Evolutionary conservation across 192 early-diverging fungal genomes (phyloP), one percentile per base, ranked within the genome.

Genomic region (Pilaira anomala): DNA sequence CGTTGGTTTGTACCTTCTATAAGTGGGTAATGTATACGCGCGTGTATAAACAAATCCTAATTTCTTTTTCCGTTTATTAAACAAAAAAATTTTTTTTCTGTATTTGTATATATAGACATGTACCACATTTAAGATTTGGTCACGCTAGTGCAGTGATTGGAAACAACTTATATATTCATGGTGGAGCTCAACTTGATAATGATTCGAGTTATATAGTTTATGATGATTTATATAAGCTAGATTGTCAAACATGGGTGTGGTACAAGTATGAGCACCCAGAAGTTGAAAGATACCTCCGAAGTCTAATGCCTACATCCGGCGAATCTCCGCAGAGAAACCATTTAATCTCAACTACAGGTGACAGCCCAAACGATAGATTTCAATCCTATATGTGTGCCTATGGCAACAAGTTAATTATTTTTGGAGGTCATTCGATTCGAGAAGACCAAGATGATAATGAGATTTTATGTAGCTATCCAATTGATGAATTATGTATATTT

Each of bases 211-310:
- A 73, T 49, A 40, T 66, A 25, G 61, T 73, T 18, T 73, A 67
- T 51, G 65, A 73, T 25, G 71, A 73, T 44, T 60, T 73, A 1
- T 63, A 67, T 60, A 61, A 63, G 22, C 33, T 73, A 1, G 65
- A 73, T 39, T 73, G 65, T 33, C 6, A 46, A 29, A 58, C 60
- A 18, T 73, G 65, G 51, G 60, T 48, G n/a, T 73, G 71, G 71
- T 57, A 63, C 65, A 73, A 73, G 30, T 73, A 57, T 50, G 71
- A 73, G 30, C 59, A 66, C 28, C 71, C 71, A 9, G 71, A 73
- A 50, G 56, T 61, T 18, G 56, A 67, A 52, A 59, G 48, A 33
- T 60, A 67, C 28, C 45, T 50, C 22, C 33, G 66, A 28, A 40
- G 21, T 2, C 59, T 40, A 33, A 7, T n/a, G 16, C 26, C 28